Evolutionary conservation across 495 filamentous ascomycete species (phyloP), one percentile per base, ranked within the genome.

Genomic region (Penicillium pancosmium): DNA sequence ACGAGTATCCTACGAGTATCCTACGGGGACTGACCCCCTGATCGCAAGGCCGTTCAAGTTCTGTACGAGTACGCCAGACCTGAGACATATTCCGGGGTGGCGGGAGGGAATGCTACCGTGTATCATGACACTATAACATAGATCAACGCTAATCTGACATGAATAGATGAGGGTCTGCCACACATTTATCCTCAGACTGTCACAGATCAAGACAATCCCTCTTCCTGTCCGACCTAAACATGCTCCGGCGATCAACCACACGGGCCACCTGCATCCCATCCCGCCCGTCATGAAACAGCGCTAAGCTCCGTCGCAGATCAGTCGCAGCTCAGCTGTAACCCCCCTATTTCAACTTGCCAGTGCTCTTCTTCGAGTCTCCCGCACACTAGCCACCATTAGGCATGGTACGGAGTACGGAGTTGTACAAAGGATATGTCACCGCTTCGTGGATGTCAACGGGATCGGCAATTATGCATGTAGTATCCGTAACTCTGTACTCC

Each of bases 201-300:
- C 36, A 40, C 36, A n/a, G 36, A 40, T 40, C 36, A 12, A 13
- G 36, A 40, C 12, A 12, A 15, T 27, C 31, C n/a, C 47, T 50
- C 50, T 41, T 43, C 10, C 40, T 43, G 38, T 40, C 19, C 50
- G n/a, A 10, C 5, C 15, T 38, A 36, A 4, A 44, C 34, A 50
- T 9, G 44, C n/a, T 38, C 38, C 49, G 35, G 53, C 43, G 57
- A 64, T 60, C 58, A 58, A 49, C 50, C 56, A 67, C 64, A 64
- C 64, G 61, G 61, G 52, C 67, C 61, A 66, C 50, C 53, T 68
- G 57, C 43, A 65, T 62, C 54, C 60, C 60, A 58, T 65, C 56
- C 65, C 59, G 56, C 61, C 55, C 16, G 18, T 60, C 59, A 56
- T 65, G 64, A 67, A 67, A 69, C 67, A 48, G 61, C 9, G 61